Evolutionary conservation across 2,329 filamentous ascomycete species (phyloP).

Genomic region (Orbilia blumenaviensis): DNA sequence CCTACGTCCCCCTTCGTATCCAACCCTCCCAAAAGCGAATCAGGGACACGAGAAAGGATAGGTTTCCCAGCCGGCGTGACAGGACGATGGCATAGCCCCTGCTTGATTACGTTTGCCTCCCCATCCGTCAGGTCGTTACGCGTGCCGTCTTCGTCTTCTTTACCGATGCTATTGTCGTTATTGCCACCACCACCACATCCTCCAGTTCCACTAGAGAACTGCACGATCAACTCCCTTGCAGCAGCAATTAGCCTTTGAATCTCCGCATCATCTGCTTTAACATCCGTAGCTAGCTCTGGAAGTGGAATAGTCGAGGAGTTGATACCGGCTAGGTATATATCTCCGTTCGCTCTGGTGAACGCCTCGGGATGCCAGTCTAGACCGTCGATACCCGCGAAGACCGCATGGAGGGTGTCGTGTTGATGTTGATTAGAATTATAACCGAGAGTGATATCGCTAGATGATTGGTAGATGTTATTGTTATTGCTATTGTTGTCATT

Average conservation of each 20-base stretch:
- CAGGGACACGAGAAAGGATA: conserved; percentile 69
- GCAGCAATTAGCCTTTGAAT: conserved; percentile 39
- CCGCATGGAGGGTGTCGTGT: conserved; percentile 67
- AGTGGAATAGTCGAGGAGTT: conserved; percentile 71
- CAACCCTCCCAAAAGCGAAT: conserved; percentile 67
- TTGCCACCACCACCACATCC: conserved; percentile 1
- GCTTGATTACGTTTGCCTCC: conserved; percentile 71
- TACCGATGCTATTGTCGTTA: no score
- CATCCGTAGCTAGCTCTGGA: conserved; percentile 65
- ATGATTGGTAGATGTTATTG: no score
- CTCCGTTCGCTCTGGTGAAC: conserved; percentile 72
- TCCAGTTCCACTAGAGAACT: not conserved
- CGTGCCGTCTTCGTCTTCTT: no score
- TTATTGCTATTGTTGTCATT: no score
- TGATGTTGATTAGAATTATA: no score
- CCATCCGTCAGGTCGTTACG: conserved; percentile 57
- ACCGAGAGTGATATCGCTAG: no score
- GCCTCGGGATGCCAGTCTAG: conserved; percentile 74
- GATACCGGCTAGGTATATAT: conserved; percentile 78
- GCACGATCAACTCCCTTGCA: conserved; percentile 16
- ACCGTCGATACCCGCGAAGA: conserved; percentile 71
- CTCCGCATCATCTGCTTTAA: conserved; percentile 60
- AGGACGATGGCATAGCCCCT: conserved; percentile 77
- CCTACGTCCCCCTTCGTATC: conserved; percentile 64
- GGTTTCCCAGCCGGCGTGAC: conserved; percentile 72